Percentiles rank a stretch among this genome's conserved stretches.
Conservation (phyloP, 352 stramenopile species). For the Aphanomyces stellatus region DNA sequence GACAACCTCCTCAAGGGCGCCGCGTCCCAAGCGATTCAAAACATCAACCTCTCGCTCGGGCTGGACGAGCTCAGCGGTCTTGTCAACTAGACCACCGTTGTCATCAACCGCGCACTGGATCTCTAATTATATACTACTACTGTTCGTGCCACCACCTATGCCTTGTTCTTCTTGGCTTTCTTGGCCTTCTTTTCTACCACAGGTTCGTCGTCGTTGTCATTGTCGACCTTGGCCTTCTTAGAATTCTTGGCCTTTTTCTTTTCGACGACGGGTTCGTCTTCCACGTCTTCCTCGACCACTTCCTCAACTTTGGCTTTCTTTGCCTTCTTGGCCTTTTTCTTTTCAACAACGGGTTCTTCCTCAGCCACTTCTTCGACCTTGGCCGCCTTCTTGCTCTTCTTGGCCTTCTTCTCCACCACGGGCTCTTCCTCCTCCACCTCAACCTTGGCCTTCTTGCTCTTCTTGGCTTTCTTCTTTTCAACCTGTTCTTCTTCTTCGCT, state of each 20-base stretch:
- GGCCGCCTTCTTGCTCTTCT: constrained; percentile 8
- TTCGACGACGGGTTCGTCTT: not conserved
- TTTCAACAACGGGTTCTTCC: constrained; percentile 1
- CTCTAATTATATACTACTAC: not conserved
- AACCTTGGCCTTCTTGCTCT: constrained; percentile 12
- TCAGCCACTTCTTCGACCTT: not conserved
- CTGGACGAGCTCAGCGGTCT: constrained; percentile 61
- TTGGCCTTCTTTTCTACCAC: constrained; percentile 44
- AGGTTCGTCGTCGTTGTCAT: not conserved
- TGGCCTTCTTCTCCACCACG: constrained; percentile 16
- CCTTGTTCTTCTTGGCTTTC: constrained; percentile 32
- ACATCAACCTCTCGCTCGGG: constrained; percentile 91
- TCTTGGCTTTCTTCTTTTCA: constrained; percentile 28
- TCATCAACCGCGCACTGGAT: no score
- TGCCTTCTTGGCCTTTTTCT: constrained; percentile 23
- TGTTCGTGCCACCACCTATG: not conserved
- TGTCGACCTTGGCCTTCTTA: no score
- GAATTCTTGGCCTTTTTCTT: constrained; percentile 26
- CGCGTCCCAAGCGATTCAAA: constrained; percentile 89
- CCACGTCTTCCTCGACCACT: not conserved
- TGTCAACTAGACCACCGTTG: not conserved
- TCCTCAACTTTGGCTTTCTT: constrained; percentile 12
- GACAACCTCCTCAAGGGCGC: constrained; percentile 94
- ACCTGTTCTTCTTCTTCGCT: not conserved
- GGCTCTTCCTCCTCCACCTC: not conserved